phyloP scores from a whole-genome alignment of 2,329 filamentous ascomycete species.

The Penicillium corylophilum region DNA sequence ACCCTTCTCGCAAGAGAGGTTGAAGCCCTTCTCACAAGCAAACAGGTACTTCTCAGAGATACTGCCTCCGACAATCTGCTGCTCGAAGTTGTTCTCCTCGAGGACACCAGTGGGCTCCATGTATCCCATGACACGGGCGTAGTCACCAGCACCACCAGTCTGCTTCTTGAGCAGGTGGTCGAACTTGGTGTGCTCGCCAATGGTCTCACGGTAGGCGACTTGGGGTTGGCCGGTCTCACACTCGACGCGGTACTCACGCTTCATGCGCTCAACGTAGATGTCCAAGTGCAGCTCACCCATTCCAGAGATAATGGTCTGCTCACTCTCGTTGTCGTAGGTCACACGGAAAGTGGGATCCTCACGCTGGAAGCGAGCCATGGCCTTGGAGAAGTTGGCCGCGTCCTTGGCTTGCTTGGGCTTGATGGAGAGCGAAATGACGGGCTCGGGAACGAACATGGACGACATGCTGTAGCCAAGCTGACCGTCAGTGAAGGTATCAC shows the following conservation, averaged over 20 bases:
- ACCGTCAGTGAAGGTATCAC: constrained; percentile 97
- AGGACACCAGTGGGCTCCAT: constrained; percentile 77
- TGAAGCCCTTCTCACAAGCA: constrained; percentile 94
- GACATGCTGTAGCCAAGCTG: constrained; percentile 91
- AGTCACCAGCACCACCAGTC: constrained; percentile 92
- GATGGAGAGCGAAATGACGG: constrained; percentile 97
- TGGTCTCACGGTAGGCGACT: constrained; percentile 94
- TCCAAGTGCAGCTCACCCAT: constrained; percentile 98
- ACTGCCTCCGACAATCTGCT: constrained; percentile 81
- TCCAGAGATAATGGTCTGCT: constrained; percentile 96
- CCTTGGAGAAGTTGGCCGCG: constrained; percentile 92
- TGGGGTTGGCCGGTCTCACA: constrained; percentile 95
- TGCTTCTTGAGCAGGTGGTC: constrained; percentile 96
- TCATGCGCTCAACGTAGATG: constrained; percentile 96
- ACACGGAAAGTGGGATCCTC: constrained; percentile 98
- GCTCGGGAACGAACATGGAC: constrained; percentile 94
- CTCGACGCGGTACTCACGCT: constrained; percentile 93
- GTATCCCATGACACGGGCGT: constrained; percentile 84
- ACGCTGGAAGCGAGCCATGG: constrained; percentile 97
- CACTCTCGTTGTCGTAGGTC: constrained; percentile 84
- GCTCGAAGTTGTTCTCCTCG: constrained; percentile 77
- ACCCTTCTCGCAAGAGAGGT: constrained; percentile 76
- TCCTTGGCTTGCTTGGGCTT: constrained; percentile 93
- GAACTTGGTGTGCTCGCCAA: constrained; percentile 75
- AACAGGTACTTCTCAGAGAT: constrained; percentile 96